Base-by-base conservation (phyloP, 495 filamentous ascomycete species). In the Podospora anserina region DNA sequence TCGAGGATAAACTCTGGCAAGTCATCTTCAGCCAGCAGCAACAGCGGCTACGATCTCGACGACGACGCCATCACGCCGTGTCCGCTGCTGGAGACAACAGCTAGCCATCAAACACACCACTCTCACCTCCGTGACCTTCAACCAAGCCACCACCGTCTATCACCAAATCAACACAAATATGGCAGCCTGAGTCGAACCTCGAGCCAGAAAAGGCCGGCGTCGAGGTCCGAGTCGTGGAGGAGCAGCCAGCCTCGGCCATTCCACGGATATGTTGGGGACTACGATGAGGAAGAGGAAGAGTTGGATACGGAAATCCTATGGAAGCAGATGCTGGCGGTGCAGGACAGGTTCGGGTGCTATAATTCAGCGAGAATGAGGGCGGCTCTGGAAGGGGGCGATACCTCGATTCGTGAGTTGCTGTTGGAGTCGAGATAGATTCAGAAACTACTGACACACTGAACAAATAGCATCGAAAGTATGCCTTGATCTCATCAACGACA, bases 351-450 rank as follows among this genome's bases (percentile, higher is more conserved):
- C 34, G 78, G 80, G 9, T 82, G 80, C 69, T 83, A 83, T 66
- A 81, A 81, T 56, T 82, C 80, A 7, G 78, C 81, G 20, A 69
- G 81, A 28, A 82, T 83, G 80, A 73, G 73, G 27, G 78, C 79
- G 15, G 81, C 81, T 5, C 67, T 83, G 26, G 78, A 77, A 11
- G 74, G 70, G n/a, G 77, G 74, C 9, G 71, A 32, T 67, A 44
- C 13, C 5, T 19, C 78, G 49, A 72, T 80, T 70, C 81, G 81
- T 83, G 74, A 72, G 81, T 80, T 19, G 61, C 58, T 18, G 11
- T 20, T 61, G 61, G 7, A 20, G 9, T 13, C 6, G 30, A 2
- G 23, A 30, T 13, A 13, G 44, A 27, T 60, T 4, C 20, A 16
- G 27, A 62, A 32, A 18, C 18, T 15, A 34, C n/a, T 18, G 0